Percentiles rank a stretch among this genome's conserved stretches.
Conservation (phyloP, 495 filamentous ascomycete species). For the Haplographium delicatum region DNA sequence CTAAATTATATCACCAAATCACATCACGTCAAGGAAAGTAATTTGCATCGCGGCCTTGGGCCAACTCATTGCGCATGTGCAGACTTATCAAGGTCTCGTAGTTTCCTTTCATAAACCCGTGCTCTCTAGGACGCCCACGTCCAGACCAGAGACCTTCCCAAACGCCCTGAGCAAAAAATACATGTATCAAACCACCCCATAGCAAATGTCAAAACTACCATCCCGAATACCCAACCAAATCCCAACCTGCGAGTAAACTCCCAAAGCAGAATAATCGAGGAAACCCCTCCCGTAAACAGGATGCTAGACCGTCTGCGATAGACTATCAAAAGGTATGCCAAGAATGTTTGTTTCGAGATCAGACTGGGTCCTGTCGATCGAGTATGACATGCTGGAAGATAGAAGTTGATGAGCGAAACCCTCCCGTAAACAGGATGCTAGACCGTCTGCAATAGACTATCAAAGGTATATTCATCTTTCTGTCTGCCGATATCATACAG, state of each 20-base stretch:
- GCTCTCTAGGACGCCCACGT: slow-evolving; percentile 20
- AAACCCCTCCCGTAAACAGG: slow-evolving; percentile 30
- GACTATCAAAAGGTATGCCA: slow-evolving; percentile 27
- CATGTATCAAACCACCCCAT: slow-evolving; percentile 2
- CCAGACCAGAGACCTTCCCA: slow-evolving; percentile 20
- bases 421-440: slow-evolving; percentile 31
- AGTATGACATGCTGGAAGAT: slow-evolving; percentile 12
- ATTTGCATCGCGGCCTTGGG: neutral
- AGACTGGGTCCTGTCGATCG: slow-evolving; percentile 13
- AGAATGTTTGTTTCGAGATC: slow-evolving; percentile 16
- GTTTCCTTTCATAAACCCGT: slow-evolving; percentile 10
- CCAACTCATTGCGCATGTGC: slow-evolving; percentile 17
- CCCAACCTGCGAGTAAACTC: slow-evolving; percentile 19
- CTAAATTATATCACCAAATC: neutral
- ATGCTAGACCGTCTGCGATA: slow-evolving; percentile 28
- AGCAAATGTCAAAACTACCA: slow-evolving; percentile 5
- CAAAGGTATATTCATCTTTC: slow-evolving; percentile 27
- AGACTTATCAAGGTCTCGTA: slow-evolving; percentile 9
- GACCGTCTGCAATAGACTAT: slow-evolving; percentile 30
- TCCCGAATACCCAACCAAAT: neutral
- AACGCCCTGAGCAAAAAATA: slow-evolving; percentile 14
- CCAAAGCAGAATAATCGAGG: slow-evolving; percentile 11
- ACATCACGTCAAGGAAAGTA: neutral
- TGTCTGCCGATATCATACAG: slow-evolving; percentile 3
- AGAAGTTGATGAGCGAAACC: slow-evolving; percentile 25